Base-by-base conservation (phyloP, 1,284 basidiomycete genomes). In the Pseudozyma tsukubaensis region DNA sequence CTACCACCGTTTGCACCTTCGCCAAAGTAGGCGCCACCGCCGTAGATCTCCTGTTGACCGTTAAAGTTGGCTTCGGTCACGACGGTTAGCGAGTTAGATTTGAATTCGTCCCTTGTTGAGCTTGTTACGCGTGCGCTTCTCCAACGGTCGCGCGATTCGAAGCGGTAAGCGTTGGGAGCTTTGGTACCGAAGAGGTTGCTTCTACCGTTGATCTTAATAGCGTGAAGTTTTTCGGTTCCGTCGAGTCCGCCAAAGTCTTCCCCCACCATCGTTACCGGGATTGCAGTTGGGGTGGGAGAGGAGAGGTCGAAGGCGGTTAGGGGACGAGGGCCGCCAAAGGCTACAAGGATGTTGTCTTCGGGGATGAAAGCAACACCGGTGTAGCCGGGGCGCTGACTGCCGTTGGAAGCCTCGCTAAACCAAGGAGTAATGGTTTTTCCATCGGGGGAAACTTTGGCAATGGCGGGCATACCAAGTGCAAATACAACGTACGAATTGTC, bases 401-500 rank as follows among this genome's bases (percentile, higher is more conserved):
- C 81, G 58, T 82, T 77, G 49, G 73, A 54, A 14, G 52, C 56
- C 50, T 82, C 79, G 9, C 59, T 32, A 44, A 65, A 76, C 76
- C 74, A 82, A 1, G 80, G 53, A 0, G 47, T 54, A 18, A 81
- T 57, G 14, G 49, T 71, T 29, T 59, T 66, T 5, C 81, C 81
- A 47, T 79, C 74, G 0, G 72, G 51, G 12, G 69, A 76, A 21
- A 83, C 55, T 50, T 80, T 81, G 45, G 81, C 81, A 39, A 83
- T 80, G 2, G 81, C 81, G 2, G 81, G 81, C 24, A 76, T 74
- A 34, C 81, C 81, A 3, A 83, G 68, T 3, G 79, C 81, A 48
- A 83, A 83, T 16, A 77, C 76, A 21, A 83, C 76, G 65, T 83
- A 83, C 39, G 78, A 80, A 68, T 82, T 81, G 32, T 81, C 81